A percentile compares a stretch with the other conserved stretches of the same genome.
Conservation (phyloP, 352 stramenopile genomes). For the Phytophthora hibernalis region DNA sequence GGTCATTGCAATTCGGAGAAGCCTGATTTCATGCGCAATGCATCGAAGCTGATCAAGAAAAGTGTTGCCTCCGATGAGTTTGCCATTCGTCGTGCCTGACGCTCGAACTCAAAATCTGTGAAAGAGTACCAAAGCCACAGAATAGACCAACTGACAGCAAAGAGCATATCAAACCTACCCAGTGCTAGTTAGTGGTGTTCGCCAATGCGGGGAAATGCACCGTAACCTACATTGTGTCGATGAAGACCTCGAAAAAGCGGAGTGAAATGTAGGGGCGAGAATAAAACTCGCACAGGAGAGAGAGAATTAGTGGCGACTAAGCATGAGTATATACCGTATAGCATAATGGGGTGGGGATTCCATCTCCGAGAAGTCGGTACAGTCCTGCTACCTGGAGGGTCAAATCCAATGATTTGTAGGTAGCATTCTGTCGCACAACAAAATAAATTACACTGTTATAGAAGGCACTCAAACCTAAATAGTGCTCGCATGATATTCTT, state of each 20-base stretch:
- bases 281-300: conserved; percentile 20
- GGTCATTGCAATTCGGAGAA: conserved; percentile 26
- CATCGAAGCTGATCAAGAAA: conserved; percentile 34
- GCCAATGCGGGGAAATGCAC: background rate
- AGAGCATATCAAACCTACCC: conserved; percentile 26
- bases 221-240: conserved; percentile 21
- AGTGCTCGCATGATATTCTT: background rate
- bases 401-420: conserved; percentile 23
- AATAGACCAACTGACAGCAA: conserved; percentile 26
- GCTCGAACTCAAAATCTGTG: conserved; percentile 23
- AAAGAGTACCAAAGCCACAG: conserved; percentile 24
- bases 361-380: conserved; percentile 24
- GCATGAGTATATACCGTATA: conserved; percentile 17
- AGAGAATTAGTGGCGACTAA: conserved; percentile 23
- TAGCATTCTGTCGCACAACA: conserved; percentile 22
- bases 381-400: conserved; percentile 16
- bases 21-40: conserved; percentile 22
- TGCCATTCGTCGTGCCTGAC: conserved; percentile 15
- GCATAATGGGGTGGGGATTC: conserved; percentile 12
- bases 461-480: background rate
- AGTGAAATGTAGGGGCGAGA: conserved; percentile 17
- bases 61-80: conserved; percentile 21
- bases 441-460: background rate
- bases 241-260: conserved; percentile 28
- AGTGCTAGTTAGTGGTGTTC: background rate